Base-by-base conservation (phyloP, 257 asterid genomes). In the Solanum pinnatisectum region DNA sequence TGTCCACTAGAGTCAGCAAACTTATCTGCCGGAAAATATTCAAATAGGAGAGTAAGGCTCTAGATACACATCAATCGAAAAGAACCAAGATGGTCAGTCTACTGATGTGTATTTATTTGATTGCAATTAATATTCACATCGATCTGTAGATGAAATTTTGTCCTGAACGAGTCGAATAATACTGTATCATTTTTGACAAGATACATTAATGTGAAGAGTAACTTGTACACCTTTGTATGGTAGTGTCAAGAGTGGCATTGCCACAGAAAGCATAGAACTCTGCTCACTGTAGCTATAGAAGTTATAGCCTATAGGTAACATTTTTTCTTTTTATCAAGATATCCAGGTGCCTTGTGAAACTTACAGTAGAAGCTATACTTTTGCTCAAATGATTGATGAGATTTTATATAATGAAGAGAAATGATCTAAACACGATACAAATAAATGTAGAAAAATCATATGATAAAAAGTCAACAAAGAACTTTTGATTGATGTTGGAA, bases 1-100 rank as follows among this genome's bases (percentile, higher is more conserved):
- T 94, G 42, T 96, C 98, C 14, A 91, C 95, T 86, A 92, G 98
- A 92, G 98, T 93, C 39, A 91, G 98, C 95, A 96, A 91, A 91
- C 93, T 92, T 87, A 87, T 96, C 81, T 92, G 98, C 93, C 90
- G 93, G 88, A 95, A 93, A 89, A 89, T 92, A n/a, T 77, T 93
- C 79, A 85, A 88, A 81, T 93, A 92, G 87, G 40, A n/a, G 23
- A 76, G n/a, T 36, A 18, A 37, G 30, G 14, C 16, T 73, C 37
- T 36, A 36, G 30, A 73, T 42, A 25, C n/a, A 78, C 84, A 78
- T 78, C 84, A 25, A 10, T 42, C 12, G 84, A 42, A 78, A 78
- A 78, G 37, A 42, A 7, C n/a, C 63, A 78, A 78, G 60, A 42
- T 42, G 35, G 37, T 4, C 36, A 40, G 63, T 42, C 37, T 40